Conservation (phyloP, 2,329 filamentous ascomycete species). For the Orbilia javanica region DNA sequence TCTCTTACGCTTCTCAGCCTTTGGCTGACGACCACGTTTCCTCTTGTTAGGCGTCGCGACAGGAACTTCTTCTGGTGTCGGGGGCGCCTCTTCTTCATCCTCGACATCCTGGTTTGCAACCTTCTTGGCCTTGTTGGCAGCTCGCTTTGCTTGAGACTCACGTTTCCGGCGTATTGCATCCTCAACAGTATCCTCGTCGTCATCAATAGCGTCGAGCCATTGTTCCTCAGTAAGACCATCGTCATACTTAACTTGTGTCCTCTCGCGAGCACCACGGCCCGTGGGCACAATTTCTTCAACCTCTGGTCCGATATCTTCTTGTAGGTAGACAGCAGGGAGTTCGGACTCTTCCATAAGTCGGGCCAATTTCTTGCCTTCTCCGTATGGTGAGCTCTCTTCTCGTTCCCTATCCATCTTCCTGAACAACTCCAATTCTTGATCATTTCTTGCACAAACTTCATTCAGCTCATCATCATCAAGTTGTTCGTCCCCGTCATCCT, state of each 20-base stretch:
- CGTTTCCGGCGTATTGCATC: constrained; percentile 91
- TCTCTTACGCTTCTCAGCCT: constrained; percentile 87
- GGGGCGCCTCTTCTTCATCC: constrained; percentile 80
- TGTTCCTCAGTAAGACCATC: constrained; percentile 98
- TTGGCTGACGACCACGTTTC: constrained; percentile 84
- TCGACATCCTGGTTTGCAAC: constrained; percentile 66
- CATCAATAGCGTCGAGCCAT: constrained; percentile 97
- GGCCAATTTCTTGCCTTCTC: constrained; percentile 75
- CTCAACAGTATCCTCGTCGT: constrained; percentile 93
- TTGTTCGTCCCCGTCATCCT: constrained; percentile 88
- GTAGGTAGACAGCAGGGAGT: constrained; percentile 92
- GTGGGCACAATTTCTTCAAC: constrained; percentile 75
- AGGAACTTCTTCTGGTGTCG: constrained; percentile 71
- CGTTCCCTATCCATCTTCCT: constrained; percentile 85
- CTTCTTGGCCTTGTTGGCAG: constrained; percentile 79
- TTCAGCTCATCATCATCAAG: constrained; percentile 99
- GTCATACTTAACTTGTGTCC: constrained; percentile 93
- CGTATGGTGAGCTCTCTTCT: constrained; percentile 76
- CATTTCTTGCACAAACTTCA: constrained; percentile 88
- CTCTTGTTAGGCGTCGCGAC: constrained; percentile 76
- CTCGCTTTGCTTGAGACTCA: constrained; percentile 83
- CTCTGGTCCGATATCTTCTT: constrained; percentile 84
- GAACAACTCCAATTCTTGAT: constrained; percentile 82
- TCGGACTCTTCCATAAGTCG: constrained; percentile 90
- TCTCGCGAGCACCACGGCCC: constrained; percentile 92